These are phyloP conservation scores for Leishmania aethiopica DNA, from an alignment of 208 protist species.

Conservation along the genomic window DNA sequence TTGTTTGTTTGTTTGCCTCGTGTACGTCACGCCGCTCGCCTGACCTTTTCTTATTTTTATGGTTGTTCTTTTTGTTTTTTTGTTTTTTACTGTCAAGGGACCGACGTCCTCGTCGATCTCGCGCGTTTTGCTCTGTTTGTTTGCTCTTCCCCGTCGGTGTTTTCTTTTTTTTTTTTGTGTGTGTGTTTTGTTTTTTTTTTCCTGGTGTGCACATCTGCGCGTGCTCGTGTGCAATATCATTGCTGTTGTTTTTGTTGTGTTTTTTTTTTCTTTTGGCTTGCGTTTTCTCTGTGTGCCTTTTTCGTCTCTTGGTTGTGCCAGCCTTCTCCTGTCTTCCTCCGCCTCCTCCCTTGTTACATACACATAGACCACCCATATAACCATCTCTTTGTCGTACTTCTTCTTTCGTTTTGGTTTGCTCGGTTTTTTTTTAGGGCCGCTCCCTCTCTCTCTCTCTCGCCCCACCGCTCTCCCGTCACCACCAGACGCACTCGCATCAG, in stretches of 20 bases:
- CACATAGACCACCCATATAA: slow-evolving; percentile 3
- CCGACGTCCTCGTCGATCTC: background rate
- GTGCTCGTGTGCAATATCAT: background rate
- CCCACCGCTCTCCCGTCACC: background rate
- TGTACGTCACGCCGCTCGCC: background rate
- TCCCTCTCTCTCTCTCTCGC: background rate
- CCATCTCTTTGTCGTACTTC: background rate
- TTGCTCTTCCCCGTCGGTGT: background rate
- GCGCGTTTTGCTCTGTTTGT: background rate
- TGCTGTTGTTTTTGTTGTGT: background rate
- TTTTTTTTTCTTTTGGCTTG: background rate
- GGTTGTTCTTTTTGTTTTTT: too few species aligned
- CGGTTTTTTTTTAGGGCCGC: too few species aligned
- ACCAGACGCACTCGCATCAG: background rate
- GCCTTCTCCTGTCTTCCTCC: too few species aligned
- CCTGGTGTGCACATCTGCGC: background rate
- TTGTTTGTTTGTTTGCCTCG: background rate
- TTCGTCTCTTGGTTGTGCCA: background rate
- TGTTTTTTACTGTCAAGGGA: background rate
- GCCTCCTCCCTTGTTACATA: background rate
- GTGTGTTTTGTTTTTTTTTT: too few species aligned
- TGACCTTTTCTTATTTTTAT: background rate
- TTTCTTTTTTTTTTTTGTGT: too few species aligned
- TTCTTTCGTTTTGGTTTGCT: background rate
- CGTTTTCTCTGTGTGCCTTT: background rate